Conservation (phyloP, 345 rosid species). For the Ricinus communis region DNA sequence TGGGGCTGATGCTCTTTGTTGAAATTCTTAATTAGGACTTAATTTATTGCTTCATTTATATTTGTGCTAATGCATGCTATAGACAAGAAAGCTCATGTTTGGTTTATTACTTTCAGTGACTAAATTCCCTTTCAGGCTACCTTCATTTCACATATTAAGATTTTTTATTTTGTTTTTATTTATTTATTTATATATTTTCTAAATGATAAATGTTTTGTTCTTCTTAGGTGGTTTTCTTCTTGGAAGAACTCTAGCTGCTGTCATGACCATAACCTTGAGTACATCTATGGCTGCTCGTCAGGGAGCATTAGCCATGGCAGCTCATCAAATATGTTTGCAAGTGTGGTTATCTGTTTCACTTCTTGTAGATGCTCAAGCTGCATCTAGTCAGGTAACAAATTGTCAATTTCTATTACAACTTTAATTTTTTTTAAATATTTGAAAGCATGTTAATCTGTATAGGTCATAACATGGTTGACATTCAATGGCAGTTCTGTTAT, state of each 20-base stretch:
- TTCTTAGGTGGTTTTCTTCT: conserved; percentile 42
- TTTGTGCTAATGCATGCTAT: no score
- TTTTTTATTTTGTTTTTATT: no score
- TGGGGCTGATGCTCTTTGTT: neutral
- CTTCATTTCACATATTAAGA: neutral
- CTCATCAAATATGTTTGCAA: conserved; percentile 45
- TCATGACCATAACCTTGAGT: conserved; percentile 38
- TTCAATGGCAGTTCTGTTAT: neutral
- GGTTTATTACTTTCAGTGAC: no score
- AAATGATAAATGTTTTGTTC: neutral
- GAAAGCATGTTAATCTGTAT: neutral
- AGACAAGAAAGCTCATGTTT: no score
- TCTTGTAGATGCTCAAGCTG: conserved; percentile 45
- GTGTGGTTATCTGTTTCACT: conserved; percentile 41
- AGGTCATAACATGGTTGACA: neutral
- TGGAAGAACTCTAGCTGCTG: conserved; percentile 41
- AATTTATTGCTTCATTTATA: no score
- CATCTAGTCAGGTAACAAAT: conserved; percentile 35
- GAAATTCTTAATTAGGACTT: neutral
- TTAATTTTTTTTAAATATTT: neutral
- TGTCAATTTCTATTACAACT: neutral
- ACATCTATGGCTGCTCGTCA: conserved; percentile 45
- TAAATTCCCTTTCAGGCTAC: no score
- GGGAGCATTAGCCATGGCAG: conserved; percentile 43
- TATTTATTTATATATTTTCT: no score